phyloP scores from a whole-genome alignment of 768 basidiomycete genomes.

The Holtermannia corniformis region DNA sequence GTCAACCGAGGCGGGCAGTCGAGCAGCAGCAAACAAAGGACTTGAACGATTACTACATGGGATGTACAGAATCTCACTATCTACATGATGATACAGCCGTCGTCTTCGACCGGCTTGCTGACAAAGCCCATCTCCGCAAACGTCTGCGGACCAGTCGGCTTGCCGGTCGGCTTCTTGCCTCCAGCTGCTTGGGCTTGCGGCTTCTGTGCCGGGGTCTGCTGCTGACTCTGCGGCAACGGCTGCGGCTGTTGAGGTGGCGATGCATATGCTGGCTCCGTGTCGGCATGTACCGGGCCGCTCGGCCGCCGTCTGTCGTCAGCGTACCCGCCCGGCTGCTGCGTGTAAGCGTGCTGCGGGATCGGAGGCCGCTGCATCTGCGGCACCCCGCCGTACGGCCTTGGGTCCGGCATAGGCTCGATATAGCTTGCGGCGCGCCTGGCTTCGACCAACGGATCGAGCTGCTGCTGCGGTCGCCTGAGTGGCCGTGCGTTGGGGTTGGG shows the following conservation, averaged over 20 bases:
- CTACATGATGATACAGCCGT: constrained; percentile 82
- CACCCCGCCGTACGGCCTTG: not conserved
- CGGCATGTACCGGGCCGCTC: too few relatives aligned
- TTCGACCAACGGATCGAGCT: not conserved
- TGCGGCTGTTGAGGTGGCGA: not conserved
- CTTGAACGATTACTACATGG: too few relatives aligned
- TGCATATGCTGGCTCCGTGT: not conserved
- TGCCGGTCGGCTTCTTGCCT: constrained; percentile 6
- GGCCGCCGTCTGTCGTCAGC: too few relatives aligned
- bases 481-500: constrained; percentile 12
- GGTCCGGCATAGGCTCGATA: not conserved
- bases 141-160: constrained; percentile 51
- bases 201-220: constrained; percentile 1
- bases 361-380: not conserved
- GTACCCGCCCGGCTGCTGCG: constrained; percentile 12
- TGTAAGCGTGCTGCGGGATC: not conserved
- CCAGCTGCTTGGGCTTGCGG: constrained; percentile 1
- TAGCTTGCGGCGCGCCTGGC: not conserved
- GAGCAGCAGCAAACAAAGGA: too few relatives aligned
- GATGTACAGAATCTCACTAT: constrained; percentile 2
- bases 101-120: constrained; percentile 63
- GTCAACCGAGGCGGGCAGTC: too few relatives aligned
- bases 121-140: constrained; percentile 93
- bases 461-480: not conserved
- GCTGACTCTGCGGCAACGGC: not conserved